Evolutionary conservation across 2,329 filamentous ascomycete species (phyloP), one percentile per base, ranked within the genome.

Genomic region (Claviceps quebecensis): DNA sequence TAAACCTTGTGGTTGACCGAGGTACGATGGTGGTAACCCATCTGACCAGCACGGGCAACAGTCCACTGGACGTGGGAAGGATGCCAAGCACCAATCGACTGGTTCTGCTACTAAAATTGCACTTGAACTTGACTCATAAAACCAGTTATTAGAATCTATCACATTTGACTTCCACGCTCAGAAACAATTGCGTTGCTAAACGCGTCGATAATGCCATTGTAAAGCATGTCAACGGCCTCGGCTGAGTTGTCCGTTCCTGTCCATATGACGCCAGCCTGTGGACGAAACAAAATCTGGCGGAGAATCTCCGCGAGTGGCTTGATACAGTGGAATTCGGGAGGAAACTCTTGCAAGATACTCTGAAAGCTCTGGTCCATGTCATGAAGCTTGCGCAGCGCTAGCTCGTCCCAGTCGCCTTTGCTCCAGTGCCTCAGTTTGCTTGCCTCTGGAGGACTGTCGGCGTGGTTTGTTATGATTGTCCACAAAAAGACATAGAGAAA

Each of bases 1-100:
- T 97, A 98, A 71, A 98, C 76, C 87, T 98, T 98, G 88, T 98
- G 93, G 87, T 98, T 98, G 80, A 93, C 87, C 59, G 93, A 97
- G 69, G 93, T 98, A 86, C 93, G 90, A 80, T 98, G 93, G 75
- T 98, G 93, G 85, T 98, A 98, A 81, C 93, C 93, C 75, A 84
- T 83, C 80, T 98, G 93, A 95, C 93, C 93, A 61, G 93, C 93
- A 86, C 93, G 93, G 71, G 91, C 93, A 79, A 98, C 93, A 72
- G 93, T 98, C 93, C 93, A 98, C 81, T 98, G 93, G 75, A 98
- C 93, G 88, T 98, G 93, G 75, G 87, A 89, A 70, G 93, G 93
- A 81, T 98, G 93, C 93, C 93, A 98, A 67, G 93, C 93, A 87
- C 93, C 93, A 74, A 98, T 98, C n/a, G n/a, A 41, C 14, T 41